These are phyloP conservation scores for Colletotrichum agaves DNA, from an alignment of 2,329 filamentous ascomycete genomes.

Conservation along the genomic window DNA sequence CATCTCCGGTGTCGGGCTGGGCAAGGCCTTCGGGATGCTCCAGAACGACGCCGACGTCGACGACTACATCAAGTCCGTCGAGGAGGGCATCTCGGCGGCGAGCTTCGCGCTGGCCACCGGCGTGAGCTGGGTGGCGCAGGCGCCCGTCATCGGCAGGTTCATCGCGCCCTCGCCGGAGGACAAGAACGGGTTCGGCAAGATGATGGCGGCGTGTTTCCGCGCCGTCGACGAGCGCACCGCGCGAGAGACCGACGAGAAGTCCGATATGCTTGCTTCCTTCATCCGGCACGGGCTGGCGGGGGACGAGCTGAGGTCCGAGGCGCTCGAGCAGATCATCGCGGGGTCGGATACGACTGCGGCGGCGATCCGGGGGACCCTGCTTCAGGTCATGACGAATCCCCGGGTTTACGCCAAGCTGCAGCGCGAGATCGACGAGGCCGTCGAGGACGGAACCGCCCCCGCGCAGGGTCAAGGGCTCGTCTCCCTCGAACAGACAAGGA, in stretches of 20 bases:
- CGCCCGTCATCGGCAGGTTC: conserved; percentile 43
- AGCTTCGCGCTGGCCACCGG: conserved; percentile 44
- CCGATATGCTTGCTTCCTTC: conserved; percentile 47
- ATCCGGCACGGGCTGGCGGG: conserved; percentile 42
- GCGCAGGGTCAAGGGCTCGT: conserved; percentile 38
- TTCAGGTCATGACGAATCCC: conserved; percentile 59
- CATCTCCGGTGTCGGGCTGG: conserved; percentile 61
- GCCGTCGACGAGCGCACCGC: conserved; percentile 43
- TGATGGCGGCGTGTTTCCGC: conserved; percentile 46
- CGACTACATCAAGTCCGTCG: conserved; percentile 49
- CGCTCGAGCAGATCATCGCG: conserved; percentile 50
- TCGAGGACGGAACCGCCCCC: conserved; percentile 38
- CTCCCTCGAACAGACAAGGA: conserved; percentile 42
- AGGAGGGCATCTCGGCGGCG: conserved; percentile 46
- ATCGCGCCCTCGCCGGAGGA: conserved; percentile 44
- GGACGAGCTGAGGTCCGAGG: conserved; percentile 44
- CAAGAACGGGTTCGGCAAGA: conserved; percentile 48
- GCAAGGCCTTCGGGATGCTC: conserved; percentile 61
- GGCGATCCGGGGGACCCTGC: conserved; percentile 57
- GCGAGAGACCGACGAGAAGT: conserved; percentile 36
- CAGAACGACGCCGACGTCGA: conserved; percentile 56
- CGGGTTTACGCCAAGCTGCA: conserved; percentile 54
- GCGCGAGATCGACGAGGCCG: conserved; percentile 53
- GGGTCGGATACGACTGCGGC: conserved; percentile 67
- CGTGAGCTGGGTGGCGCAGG: conserved; percentile 46